Evolutionary conservation across 2,329 filamentous ascomycete species (phyloP).

Genomic region (Colletotrichum trifolii): DNA sequence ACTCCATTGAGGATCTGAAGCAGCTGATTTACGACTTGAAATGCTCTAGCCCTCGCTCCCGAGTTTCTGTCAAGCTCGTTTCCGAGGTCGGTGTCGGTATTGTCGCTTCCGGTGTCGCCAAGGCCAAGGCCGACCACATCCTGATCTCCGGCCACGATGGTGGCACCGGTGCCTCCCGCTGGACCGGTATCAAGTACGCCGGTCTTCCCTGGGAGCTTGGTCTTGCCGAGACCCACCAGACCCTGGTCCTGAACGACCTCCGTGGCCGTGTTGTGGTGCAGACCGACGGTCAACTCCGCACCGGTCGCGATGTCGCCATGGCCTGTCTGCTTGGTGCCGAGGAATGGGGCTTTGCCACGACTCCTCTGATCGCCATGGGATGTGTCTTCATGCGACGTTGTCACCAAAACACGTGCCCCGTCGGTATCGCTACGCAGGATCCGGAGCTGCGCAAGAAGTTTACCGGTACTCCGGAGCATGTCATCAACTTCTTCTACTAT

Average conservation of each 20-base stretch:
- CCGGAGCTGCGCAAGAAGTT: slow-evolving; percentile 96
- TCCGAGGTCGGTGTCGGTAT: slow-evolving; percentile 98
- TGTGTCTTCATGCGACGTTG: slow-evolving; percentile 95
- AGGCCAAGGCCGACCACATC: slow-evolving; percentile 97
- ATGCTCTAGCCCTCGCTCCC: slow-evolving; percentile 91
- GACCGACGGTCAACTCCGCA: slow-evolving; percentile 93
- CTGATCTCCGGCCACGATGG: slow-evolving; percentile 97
- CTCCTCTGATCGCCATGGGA: slow-evolving; percentile 94
- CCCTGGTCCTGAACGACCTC: slow-evolving; percentile 92
- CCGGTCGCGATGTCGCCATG: slow-evolving; percentile 92
- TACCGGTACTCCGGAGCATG: slow-evolving; percentile 90
- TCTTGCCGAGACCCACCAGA: slow-evolving; percentile 97
- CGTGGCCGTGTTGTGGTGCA: slow-evolving; percentile 96
- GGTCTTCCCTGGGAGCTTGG: slow-evolving; percentile 97
- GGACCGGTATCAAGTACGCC: slow-evolving; percentile 99
- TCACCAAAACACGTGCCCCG: slow-evolving; percentile 81
- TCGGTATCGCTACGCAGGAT: slow-evolving; percentile 95
- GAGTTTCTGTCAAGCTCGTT: slow-evolving; percentile 96
- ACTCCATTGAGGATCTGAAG: slow-evolving; percentile 98
- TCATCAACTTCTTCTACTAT: slow-evolving; percentile 99
- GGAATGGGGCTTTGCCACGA: slow-evolving; percentile 96
- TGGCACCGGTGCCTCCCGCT: slow-evolving; percentile 94
- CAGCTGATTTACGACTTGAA: slow-evolving; percentile 98
- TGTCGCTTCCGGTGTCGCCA: slow-evolving; percentile 95
- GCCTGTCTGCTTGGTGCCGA: slow-evolving; percentile 96